Evolutionary conservation across 139 green algal genomes (phyloP), one percentile per base, ranked within the genome.

Genomic region (Coelastrella sp.): DNA sequence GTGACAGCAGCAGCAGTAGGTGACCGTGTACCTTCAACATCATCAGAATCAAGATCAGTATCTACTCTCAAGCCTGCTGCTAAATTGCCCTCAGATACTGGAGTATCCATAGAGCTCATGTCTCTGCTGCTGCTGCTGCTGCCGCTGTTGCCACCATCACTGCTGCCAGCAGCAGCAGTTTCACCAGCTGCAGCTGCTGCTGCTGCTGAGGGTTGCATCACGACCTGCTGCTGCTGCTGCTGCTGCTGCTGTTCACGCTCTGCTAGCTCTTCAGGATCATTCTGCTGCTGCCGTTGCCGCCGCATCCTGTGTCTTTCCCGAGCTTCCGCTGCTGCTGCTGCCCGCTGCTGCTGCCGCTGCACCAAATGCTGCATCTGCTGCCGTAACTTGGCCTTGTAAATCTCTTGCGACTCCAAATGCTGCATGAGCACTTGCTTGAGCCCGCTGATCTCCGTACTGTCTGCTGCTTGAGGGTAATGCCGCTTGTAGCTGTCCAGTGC

Each of bases 381-480:
- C 41, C 79, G 32, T 5, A 57, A n/a, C n/a, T 69, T 41, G 25
- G 40, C 19, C 38, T 38, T 69, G 53, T 66, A 68, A 13, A 53
- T 30, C 23, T 83, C 64, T 67, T 81, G 78, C 59, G 83, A 79
- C 85, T 89, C 78, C 53, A 74, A 32, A 21, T 62, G 37, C 23
- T 30, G 50, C 45, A 79, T 53, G 45, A 91, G 38, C 71, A 84
- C 57, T 57, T 79, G 67, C 25, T 73, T 66, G 48, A 93, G 69
- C 13, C 30, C 43, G 8, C 6, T 11, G 21, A 87, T 60, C 8
- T 88, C 86, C 3, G 8, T 60, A 59, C 59, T 67, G 40, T 32
- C 77, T 84, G 38, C 77, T 84, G 59, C 77, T 35, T 53, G 34
- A 0, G 87, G 79, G 45, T 91, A 92, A 27, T 84, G 79, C 3